A percentile compares a stretch with the other conserved stretches of the same genome.
Conservation (phyloP, 352 stramenopile species). For the Globisporangium canariense region DNA sequence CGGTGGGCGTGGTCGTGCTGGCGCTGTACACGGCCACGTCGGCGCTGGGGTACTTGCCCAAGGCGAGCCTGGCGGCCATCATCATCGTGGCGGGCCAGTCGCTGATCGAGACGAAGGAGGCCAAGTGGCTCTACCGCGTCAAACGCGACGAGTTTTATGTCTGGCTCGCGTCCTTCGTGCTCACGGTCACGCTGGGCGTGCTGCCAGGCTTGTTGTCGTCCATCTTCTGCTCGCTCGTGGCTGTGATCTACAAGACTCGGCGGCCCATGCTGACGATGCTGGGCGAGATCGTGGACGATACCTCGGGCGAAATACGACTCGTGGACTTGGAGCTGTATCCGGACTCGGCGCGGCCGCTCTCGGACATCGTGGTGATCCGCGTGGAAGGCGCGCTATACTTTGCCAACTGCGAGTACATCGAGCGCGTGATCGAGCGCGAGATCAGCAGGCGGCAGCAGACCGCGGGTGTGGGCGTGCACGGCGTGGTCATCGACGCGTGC, state of each 20-base stretch:
- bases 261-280: slow-evolving; percentile 46
- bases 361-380: slow-evolving; percentile 44
- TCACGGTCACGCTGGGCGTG: slow-evolving; percentile 49
- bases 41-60: slow-evolving; percentile 82
- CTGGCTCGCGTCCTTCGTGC: slow-evolving; percentile 50
- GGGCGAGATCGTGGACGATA: slow-evolving; percentile 29
- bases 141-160: slow-evolving; percentile 66
- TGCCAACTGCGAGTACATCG: slow-evolving; percentile 61
- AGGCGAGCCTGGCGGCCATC: slow-evolving; percentile 79
- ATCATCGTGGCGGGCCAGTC: slow-evolving; percentile 89
- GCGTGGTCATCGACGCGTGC: slow-evolving; percentile 67
- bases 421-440: slow-evolving; percentile 45
- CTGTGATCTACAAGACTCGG: slow-evolving; percentile 58
- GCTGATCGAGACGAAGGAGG: slow-evolving; percentile 84
- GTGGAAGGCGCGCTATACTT: slow-evolving; percentile 61
- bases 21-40: slow-evolving; percentile 81
- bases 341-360: slow-evolving; percentile 34
- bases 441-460: slow-evolving; percentile 40
- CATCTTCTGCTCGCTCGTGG: slow-evolving; percentile 54
- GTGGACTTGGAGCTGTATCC: slow-evolving; percentile 46
- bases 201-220: slow-evolving; percentile 43
- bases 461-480: slow-evolving; percentile 37
- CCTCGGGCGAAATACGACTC: slow-evolving; percentile 33
- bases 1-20: slow-evolving; percentile 77
- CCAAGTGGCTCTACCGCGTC: slow-evolving; percentile 73